A percentile compares a stretch with the other conserved stretches of the same genome.
phyloP scores from a whole-genome alignment of 1,139 yeast species.

The Debaryomyces sp. region DNA sequence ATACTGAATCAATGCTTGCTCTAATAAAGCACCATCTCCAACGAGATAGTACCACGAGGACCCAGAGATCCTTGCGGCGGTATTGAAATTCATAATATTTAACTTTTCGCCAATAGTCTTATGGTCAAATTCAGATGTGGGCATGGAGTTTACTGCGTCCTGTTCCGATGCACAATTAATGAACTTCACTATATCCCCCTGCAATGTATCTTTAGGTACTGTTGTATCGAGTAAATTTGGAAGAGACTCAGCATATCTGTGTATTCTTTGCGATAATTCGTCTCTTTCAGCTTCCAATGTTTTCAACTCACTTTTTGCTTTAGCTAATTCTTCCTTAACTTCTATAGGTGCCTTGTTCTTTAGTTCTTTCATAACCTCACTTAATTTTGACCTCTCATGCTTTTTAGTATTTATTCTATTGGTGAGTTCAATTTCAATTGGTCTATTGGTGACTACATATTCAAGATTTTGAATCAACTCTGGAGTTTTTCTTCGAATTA shows the following conservation, averaged over 20 bases:
- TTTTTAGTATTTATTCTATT: constrained; percentile 29
- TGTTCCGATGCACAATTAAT: constrained; percentile 44
- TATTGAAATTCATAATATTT: constrained; percentile 66
- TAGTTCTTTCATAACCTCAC: constrained; percentile 23
- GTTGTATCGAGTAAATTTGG: constrained; percentile 68
- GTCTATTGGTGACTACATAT: constrained; percentile 30
- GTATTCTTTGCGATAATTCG: constrained; percentile 30
- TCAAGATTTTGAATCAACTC: constrained; percentile 32
- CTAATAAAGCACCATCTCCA: constrained; percentile 87
- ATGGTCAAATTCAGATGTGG: constrained; percentile 54
- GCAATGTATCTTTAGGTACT: constrained; percentile 47
- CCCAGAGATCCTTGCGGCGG: constrained; percentile 80
- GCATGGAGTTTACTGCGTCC: constrained; percentile 22
- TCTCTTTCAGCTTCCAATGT: constrained; percentile 36
- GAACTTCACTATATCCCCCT: constrained; percentile 47
- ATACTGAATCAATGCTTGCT: constrained; percentile 86
- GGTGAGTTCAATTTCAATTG: constrained; percentile 23
- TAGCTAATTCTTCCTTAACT: constrained; percentile 32
- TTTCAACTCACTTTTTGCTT: constrained; percentile 36
- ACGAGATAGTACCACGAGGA: constrained; percentile 85
- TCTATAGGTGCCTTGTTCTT: constrained; percentile 18
- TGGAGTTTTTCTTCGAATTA: constrained; percentile 46
- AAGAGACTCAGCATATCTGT: constrained; percentile 49
- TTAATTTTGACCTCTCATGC: constrained; percentile 31
- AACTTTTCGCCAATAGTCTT: constrained; percentile 62